Conservation (phyloP, 129 eudicot genomes). For the Daucus carota region DH1_v3.0 NC_030382.2:41099001-41099500, state of each 20-base stretch:
- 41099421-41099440: conserved; percentile 96
- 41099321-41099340: background rate
- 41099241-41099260: conserved; percentile 81
- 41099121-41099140: conserved; percentile 36
- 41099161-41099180: conserved; percentile 72
- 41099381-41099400: conserved; percentile 44
- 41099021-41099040: conserved; percentile 95
- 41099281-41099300: conserved; percentile 85
- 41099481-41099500: conserved; percentile 61
- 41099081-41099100: conserved; percentile 47
- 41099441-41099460: conserved; percentile 98
- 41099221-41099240: conserved; percentile 64
- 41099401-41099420: conserved; percentile 96
- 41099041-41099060: conserved; percentile 70
- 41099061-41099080: conserved; percentile 56
- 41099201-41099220: conserved; percentile 85
- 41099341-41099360: background rate
- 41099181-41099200: conserved; percentile 79
- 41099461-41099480: conserved; percentile 93
- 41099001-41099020: conserved; percentile 76
- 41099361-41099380: background rate
- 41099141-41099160: conserved; percentile 47
- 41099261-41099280: conserved; percentile 91
- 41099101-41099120: conserved; percentile 56
- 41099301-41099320: conserved; percentile 74